Conservation (phyloP, 169 alveolate genomes). For the Blepharisma undulans region DNA sequence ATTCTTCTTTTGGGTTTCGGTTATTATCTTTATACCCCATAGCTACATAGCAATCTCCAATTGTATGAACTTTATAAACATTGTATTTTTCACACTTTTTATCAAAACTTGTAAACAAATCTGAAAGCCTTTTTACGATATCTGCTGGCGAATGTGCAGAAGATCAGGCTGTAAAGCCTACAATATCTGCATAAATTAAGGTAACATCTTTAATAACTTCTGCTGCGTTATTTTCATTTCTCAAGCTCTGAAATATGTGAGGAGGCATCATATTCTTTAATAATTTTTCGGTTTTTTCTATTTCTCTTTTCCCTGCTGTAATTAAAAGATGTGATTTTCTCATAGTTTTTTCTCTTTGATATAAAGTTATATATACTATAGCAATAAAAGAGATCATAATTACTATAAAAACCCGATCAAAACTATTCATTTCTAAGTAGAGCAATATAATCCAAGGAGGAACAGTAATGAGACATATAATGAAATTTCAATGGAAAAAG, state of each 20-base stretch:
- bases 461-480: neutral
- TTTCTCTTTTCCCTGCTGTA: too few relatives aligned
- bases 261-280: neutral
- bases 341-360: neutral
- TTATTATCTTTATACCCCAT: neutral
- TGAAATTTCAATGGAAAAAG: neutral
- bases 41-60: neutral
- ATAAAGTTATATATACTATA: neutral
- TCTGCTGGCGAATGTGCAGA: constrained; percentile 73
- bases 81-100: constrained; percentile 83
- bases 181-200: constrained; percentile 97
- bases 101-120: constrained; percentile 93
- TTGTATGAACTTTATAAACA: constrained; percentile 56
- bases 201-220: constrained; percentile 94
- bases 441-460: neutral
- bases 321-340: too few relatives aligned
- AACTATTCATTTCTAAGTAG: neutral
- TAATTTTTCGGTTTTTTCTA: neutral
- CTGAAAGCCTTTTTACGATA: constrained; percentile 57
- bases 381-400: neutral
- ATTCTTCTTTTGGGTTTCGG: neutral
- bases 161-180: constrained; percentile 96
- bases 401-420: neutral
- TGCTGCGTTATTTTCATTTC: constrained; percentile 56
- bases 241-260: constrained; percentile 41